phyloP scores from a whole-genome alignment of 495 filamentous ascomycete species.

The Glonium stellatum region DNA sequence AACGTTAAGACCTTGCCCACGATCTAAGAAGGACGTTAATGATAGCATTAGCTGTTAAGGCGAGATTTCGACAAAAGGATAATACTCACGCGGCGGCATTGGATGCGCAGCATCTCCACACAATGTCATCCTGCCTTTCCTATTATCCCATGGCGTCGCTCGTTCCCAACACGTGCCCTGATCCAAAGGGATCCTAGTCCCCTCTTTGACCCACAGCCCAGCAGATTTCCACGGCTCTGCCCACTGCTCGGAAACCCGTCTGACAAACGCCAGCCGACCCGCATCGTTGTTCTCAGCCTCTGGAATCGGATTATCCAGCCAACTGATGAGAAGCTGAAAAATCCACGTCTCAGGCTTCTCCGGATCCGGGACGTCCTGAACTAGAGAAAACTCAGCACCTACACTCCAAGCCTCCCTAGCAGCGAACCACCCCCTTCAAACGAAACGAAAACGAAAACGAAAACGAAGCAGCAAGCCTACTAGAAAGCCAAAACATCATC shows the following conservation, averaged over 20 bases:
- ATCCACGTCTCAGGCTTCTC: constrained; percentile 42
- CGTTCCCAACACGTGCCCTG: constrained; percentile 20
- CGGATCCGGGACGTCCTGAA: constrained; percentile 39
- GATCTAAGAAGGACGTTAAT: not conserved
- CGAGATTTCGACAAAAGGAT: not conserved
- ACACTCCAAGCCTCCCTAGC: too few species aligned
- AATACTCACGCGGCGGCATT: constrained; percentile 15
- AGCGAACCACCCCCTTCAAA: too few species aligned
- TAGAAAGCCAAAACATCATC: constrained; percentile 6
- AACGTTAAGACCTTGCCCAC: constrained; percentile 20
- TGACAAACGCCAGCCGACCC: constrained; percentile 21
- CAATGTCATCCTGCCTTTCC: constrained; percentile 12
- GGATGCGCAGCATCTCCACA: constrained; percentile 22
- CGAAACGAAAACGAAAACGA: not conserved
- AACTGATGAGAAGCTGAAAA: constrained; percentile 28
- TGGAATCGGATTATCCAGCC: constrained; percentile 18
- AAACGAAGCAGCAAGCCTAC: not conserved
- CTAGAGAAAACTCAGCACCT: not conserved
- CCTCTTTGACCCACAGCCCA: constrained; percentile 14
- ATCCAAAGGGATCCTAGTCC: constrained; percentile 17
- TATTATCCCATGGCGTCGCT: constrained; percentile 12
- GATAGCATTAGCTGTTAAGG: not conserved
- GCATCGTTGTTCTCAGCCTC: constrained; percentile 18
- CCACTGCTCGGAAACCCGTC: constrained; percentile 5
- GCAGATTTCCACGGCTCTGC: constrained; percentile 19